Base-by-base conservation (phyloP, 2,329 filamentous ascomycete species). In the Venturia asperata region DNA sequence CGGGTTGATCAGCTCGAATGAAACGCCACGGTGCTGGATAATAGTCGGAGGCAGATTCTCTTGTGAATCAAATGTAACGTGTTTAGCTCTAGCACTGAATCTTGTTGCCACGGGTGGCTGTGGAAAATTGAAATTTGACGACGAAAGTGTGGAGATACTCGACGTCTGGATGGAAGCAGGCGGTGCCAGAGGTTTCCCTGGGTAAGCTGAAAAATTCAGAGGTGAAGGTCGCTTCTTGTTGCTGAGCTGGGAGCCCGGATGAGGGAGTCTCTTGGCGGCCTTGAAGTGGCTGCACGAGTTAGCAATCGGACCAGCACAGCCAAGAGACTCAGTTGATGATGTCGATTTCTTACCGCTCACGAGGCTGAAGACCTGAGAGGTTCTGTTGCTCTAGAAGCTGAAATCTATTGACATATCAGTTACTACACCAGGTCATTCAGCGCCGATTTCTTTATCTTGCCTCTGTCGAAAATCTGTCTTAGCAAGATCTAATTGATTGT, bases 111-210 rank as follows among this genome's bases (percentile, higher is more conserved):
- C 39, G 5, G 64, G 64, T 27, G 64, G 64, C 11, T 62, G 34
- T 47, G 64, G 64, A 17, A 65, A 62, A 21, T 58, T 42, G 43
- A 62, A 65, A 21, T 62, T 61, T 24, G 64, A 65, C 39, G 63
- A 47, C 6, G 64, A 65, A 58, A 65, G 43, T 7, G 55, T 65
- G 15, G 64, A 65, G 19, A 58, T 49, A 30, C 39, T 65, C 37
- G 64, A 43, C 5, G 55, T 56, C 17, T 60, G 27, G 30, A 41
- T 9, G 19, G 52, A 34, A 19, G 41, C 47, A 34, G 58, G 62
- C 30, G 55, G 56, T 15, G 64, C 37, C 5, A 64, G 42, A 27
- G 43, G 41, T 24, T 64, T 52, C 27, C n/a, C 52, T 41, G 30
- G 43, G 58, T 49, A 47, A 21, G 55, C 24, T 52, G 64, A 5